phyloP scores from a whole-genome alignment of 768 basidiomycete species.

The Podaxis sp. region DNA sequence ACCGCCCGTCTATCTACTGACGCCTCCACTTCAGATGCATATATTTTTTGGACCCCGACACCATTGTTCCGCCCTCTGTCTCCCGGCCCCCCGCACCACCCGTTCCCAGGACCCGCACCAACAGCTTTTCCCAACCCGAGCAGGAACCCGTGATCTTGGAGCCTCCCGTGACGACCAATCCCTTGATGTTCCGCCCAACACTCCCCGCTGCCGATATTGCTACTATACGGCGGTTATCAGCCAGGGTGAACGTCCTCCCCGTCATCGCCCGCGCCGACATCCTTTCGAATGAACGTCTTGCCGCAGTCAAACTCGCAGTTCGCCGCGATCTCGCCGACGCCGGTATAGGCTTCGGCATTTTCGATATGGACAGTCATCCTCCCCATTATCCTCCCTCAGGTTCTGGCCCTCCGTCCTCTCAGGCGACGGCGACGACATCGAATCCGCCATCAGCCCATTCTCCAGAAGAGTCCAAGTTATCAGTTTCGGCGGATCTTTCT shows the following conservation, averaged over 20 bases:
- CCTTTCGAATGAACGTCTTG: conserved; percentile 78
- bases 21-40: conserved; percentile 56
- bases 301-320: conserved; percentile 77
- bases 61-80: conserved; percentile 70
- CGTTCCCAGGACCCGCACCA: conserved; percentile 66
- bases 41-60: conserved; percentile 85
- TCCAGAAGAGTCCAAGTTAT: conserved; percentile 9
- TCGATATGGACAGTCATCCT: conserved; percentile 69
- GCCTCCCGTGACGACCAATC: conserved; percentile 74
- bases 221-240: conserved; percentile 77
- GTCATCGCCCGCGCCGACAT: conserved; percentile 82
- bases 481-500: conserved; percentile 39
- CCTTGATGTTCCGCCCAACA: conserved; percentile 63
- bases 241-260: conserved; percentile 84
- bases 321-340: conserved; percentile 79
- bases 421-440: conserved; percentile 29
- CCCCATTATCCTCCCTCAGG: conserved; percentile 34
- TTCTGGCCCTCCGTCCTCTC: conserved; percentile 36
- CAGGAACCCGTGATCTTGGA: conserved; percentile 78
- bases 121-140: conserved; percentile 71
- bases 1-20: conserved; percentile 11
- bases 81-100: conserved; percentile 66
- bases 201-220: conserved; percentile 71
- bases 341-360: conserved; percentile 88
- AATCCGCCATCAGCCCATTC: conserved; percentile 2